Conservation (phyloP, 306 rosid species). For the Calophaca sinica region DNA sequence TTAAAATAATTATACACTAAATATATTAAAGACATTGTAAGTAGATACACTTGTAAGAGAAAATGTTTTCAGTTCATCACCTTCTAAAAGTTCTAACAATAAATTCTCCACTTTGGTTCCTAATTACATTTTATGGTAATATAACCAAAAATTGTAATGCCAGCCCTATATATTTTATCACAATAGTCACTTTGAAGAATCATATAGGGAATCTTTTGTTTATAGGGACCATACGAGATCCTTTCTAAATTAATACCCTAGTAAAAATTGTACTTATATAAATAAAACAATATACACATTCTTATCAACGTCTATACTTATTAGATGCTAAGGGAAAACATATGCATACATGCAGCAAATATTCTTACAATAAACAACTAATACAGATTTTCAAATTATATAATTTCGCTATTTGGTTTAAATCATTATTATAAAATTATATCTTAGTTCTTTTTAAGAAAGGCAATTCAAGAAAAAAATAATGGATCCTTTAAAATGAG, state of each 20-base stretch:
- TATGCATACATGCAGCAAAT: background rate
- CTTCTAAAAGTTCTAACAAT: constrained; percentile 1
- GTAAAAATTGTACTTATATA: constrained; percentile 16
- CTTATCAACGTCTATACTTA: background rate
- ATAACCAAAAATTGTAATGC: constrained; percentile 12
- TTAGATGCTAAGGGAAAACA: constrained; percentile 2
- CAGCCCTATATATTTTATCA: background rate
- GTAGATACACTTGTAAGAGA: background rate
- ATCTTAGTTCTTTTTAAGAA: background rate
- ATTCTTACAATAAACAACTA: constrained; percentile 16
- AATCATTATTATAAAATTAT: constrained; percentile 16
- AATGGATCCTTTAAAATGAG: constrained; percentile 25
- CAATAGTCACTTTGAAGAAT: background rate
- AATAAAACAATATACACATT: background rate
- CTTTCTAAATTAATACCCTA: constrained; percentile 18
- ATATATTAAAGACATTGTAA: background rate
- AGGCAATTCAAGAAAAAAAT: constrained; percentile 11
- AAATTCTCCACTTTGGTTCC: background rate
- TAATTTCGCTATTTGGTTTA: background rate
- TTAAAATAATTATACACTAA: constrained; percentile 19
- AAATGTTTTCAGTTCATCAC: constrained; percentile 2
- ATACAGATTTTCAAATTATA: constrained; percentile 20
- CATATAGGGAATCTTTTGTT: constrained; percentile 18
- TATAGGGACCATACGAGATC: background rate
- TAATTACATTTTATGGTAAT: background rate